phyloP scores from a whole-genome alignment of 78 protist genomes.

The Speleostelium caveatum region DNA sequence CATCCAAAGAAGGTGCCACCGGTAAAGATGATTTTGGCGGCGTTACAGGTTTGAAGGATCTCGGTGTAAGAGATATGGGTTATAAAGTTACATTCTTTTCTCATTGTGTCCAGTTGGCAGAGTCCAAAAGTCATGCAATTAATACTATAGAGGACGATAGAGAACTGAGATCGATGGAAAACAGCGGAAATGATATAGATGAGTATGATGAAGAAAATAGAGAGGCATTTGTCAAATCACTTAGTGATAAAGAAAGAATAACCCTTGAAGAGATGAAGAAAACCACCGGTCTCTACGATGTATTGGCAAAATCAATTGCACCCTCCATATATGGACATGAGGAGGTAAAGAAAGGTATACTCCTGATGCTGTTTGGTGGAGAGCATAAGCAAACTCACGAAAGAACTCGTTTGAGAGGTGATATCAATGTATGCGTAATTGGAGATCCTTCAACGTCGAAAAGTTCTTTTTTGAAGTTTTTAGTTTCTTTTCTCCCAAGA shows the following conservation, averaged over 20 bases:
- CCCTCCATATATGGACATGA: slow-evolving; percentile 92
- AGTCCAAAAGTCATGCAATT: background rate
- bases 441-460: slow-evolving; percentile 99
- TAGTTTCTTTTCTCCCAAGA: slow-evolving; percentile 95
- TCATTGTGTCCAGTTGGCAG: slow-evolving; percentile 39
- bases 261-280: slow-evolving; percentile 64
- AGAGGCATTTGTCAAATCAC: slow-evolving; percentile 13
- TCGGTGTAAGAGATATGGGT: slow-evolving; percentile 96
- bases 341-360: slow-evolving; percentile 96
- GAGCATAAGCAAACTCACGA: slow-evolving; percentile 96
- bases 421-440: slow-evolving; percentile 98
- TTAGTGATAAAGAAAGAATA: slow-evolving; percentile 82
- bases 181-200: background rate
- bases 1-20: background rate
- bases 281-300: slow-evolving; percentile 55
- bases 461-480: slow-evolving; percentile 98
- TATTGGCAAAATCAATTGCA: slow-evolving; percentile 80
- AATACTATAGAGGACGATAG: slow-evolving; percentile 19
- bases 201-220: slow-evolving; percentile 15
- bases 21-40: slow-evolving; percentile 89
- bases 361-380: slow-evolving; percentile 98
- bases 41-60: slow-evolving; percentile 91
- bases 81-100: slow-evolving; percentile 96
- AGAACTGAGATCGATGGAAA: background rate
- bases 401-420: slow-evolving; percentile 96